Conservation (phyloP, 2,329 filamentous ascomycete species). For the Aphanocladium album region DNA sequence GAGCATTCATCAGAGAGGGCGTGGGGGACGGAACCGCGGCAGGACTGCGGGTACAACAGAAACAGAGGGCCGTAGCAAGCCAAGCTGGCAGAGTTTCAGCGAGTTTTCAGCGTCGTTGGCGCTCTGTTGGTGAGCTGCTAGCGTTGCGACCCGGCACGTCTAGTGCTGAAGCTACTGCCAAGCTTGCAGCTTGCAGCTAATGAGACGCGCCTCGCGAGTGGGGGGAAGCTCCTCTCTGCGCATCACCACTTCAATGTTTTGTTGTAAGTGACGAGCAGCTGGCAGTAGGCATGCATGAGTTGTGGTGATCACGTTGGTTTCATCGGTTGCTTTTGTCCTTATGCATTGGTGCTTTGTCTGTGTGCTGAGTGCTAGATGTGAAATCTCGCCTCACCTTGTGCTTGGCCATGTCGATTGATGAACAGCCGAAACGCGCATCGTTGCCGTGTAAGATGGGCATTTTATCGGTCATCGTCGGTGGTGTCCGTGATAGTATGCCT, state of each 20-base stretch:
- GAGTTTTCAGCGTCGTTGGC: background rate
- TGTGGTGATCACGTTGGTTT: background rate
- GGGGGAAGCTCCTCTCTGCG: background rate
- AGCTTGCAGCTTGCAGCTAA: background rate
- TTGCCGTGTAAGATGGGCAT: too few species aligned
- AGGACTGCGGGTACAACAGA: background rate
- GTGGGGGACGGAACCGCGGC: slow-evolving; percentile 1
- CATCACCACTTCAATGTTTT: background rate
- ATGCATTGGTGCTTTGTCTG: background rate
- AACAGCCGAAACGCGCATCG: background rate
- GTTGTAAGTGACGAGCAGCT: too few species aligned
- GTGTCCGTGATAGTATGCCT: too few species aligned
- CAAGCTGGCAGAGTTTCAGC: background rate
- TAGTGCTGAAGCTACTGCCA: background rate
- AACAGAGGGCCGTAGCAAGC: background rate
- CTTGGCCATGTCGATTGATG: background rate
- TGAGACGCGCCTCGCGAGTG: background rate
- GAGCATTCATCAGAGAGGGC: too few species aligned
- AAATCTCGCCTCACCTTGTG: background rate
- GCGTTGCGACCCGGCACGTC: background rate
- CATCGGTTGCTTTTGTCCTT: background rate
- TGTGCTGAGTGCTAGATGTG: background rate
- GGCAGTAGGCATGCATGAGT: background rate
- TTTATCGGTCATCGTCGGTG: too few species aligned
- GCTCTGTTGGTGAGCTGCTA: background rate